Evolutionary conservation across 345 rosid species (phyloP).

Genomic region (Boechera retrofracta): DNA sequence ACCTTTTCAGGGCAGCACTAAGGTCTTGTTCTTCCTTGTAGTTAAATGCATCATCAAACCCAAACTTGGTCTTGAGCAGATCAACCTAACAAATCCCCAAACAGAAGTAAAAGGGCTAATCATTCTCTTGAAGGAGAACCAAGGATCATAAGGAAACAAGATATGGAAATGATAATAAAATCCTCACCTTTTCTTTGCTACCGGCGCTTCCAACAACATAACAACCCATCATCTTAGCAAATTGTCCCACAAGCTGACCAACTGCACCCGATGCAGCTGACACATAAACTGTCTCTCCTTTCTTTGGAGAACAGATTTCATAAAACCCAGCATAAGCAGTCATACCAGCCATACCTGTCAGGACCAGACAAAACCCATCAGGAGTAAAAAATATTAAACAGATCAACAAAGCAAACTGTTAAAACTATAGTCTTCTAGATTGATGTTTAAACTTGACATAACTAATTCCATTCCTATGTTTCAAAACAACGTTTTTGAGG

Average conservation of each 20-base stretch:
- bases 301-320: slow-evolving; percentile 55
- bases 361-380: neutral
- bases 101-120: slow-evolving; percentile 10
- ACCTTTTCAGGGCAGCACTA: slow-evolving; percentile 68
- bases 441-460: neutral
- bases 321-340: slow-evolving; percentile 58
- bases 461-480: neutral
- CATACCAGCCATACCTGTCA: slow-evolving; percentile 58
- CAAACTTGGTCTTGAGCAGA: slow-evolving; percentile 62
- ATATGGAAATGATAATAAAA: neutral
- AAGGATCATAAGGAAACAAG: neutral
- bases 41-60: slow-evolving; percentile 80
- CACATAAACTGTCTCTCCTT: slow-evolving; percentile 52
- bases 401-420: neutral
- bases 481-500: neutral
- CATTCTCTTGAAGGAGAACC: neutral
- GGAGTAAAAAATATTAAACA: neutral
- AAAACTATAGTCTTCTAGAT: slow-evolving; percentile 1
- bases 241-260: slow-evolving; percentile 64
- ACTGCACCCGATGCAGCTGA: slow-evolving; percentile 67
- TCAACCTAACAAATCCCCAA: slow-evolving; percentile 52
- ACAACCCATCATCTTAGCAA: slow-evolving; percentile 58
- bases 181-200: slow-evolving; percentile 52
- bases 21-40: slow-evolving; percentile 67
- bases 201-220: slow-evolving; percentile 68